A percentile compares a stretch with the other conserved stretches of the same genome.
These are phyloP conservation scores for Peronosclerospora sorghi DNA, from an alignment of 352 stramenopile genomes.

Conservation along the genomic window DNA sequence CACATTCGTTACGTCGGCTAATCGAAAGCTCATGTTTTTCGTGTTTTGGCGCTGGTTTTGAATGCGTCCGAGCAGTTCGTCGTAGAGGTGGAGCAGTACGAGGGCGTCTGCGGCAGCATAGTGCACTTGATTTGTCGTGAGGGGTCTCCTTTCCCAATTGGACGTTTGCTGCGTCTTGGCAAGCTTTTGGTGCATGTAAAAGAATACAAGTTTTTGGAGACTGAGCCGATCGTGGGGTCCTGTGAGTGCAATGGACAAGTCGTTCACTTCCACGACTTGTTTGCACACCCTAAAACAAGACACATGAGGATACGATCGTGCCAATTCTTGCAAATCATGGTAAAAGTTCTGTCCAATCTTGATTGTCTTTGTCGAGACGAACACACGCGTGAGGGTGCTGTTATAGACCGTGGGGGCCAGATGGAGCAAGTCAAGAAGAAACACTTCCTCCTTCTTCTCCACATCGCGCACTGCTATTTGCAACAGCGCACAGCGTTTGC, in stretches of 20 bases:
- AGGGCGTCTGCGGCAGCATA: slow-evolving; percentile 65
- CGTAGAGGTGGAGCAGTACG: slow-evolving; percentile 61
- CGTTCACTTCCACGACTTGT: slow-evolving; percentile 62
- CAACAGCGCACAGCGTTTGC: slow-evolving; percentile 43
- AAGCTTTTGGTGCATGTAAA: slow-evolving; percentile 56
- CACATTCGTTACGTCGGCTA: slow-evolving; percentile 44
- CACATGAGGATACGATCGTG: slow-evolving; percentile 44
- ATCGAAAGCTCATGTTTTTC: slow-evolving; percentile 24
- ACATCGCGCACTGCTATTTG: slow-evolving; percentile 54
- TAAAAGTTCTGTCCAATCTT: slow-evolving; percentile 65
- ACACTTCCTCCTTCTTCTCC: slow-evolving; percentile 45
- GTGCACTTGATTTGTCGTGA: slow-evolving; percentile 42
- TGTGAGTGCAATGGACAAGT: slow-evolving; percentile 42
- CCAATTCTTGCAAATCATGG: slow-evolving; percentile 48
- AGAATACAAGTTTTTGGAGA: slow-evolving; percentile 66
- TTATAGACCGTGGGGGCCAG: slow-evolving; percentile 54
- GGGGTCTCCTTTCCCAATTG: slow-evolving; percentile 62
- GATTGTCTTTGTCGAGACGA: slow-evolving; percentile 50
- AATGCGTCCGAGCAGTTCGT: slow-evolving; percentile 36
- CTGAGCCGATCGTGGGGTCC: slow-evolving; percentile 49
- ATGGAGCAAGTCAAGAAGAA: slow-evolving; percentile 58
- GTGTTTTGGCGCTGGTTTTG: slow-evolving; percentile 2
- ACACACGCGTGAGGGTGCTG: slow-evolving; percentile 34
- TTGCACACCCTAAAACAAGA: slow-evolving; percentile 63
- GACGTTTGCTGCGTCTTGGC: slow-evolving; percentile 73